A percentile compares a stretch with the other conserved stretches of the same genome.
phyloP scores from a whole-genome alignment of 192 early-diverging fungal species.

The Coemansia sp. region DNA sequence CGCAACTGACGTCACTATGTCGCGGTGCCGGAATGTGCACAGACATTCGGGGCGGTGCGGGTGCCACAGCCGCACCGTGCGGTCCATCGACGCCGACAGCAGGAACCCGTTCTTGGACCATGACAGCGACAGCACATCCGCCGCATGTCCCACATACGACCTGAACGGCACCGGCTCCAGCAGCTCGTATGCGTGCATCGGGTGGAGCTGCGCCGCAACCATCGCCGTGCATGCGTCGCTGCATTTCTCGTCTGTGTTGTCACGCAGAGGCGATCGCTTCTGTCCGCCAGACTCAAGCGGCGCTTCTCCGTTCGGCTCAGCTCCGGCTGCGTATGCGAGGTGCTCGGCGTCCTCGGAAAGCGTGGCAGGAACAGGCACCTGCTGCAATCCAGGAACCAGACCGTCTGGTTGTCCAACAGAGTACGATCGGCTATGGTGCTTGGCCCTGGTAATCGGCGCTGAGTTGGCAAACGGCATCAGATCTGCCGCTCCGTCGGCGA shows the following conservation, averaged over 20 bases:
- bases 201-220: constrained; percentile 25
- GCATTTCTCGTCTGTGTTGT: not conserved
- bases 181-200: constrained; percentile 57
- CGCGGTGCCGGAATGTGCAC: constrained; percentile 77
- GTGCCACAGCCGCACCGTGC: constrained; percentile 87
- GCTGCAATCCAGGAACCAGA: not conserved
- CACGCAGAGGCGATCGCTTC: not conserved
- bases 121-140: constrained; percentile 69
- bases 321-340: not conserved
- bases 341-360: not conserved
- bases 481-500: constrained; percentile 6
- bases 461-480: constrained; percentile 41
- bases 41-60: constrained; percentile 70
- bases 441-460: constrained; percentile 30
- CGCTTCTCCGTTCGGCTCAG: no score
- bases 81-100: constrained; percentile 79
- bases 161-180: constrained; percentile 71
- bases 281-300: not conserved
- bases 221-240: not conserved
- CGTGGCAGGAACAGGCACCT: not conserved
- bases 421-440: constrained; percentile 37
- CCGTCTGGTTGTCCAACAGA: constrained; percentile 17
- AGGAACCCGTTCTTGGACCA: constrained; percentile 83
- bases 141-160: constrained; percentile 73
- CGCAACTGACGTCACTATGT: constrained; percentile 75